These are phyloP conservation scores for Ascosphaera apis DNA, from an alignment of 2,329 filamentous ascomycete genomes.

Conservation along the genomic window DNA sequence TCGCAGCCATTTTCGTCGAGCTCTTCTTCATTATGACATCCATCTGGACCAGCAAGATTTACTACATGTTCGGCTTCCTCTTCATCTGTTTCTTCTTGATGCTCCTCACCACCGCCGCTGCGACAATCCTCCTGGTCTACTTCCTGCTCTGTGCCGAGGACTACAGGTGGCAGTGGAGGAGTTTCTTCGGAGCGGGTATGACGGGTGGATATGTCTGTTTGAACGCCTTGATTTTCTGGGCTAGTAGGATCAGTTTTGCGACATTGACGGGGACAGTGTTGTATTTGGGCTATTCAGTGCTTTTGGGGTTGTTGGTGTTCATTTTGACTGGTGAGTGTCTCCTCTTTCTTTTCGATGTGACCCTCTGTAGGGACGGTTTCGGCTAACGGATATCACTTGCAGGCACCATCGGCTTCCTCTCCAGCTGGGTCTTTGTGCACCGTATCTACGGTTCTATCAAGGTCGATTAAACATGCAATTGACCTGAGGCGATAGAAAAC, in stretches of 20 bases:
- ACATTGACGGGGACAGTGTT: constrained; percentile 70
- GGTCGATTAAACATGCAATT: constrained; percentile 73
- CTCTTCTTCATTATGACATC: constrained; percentile 99
- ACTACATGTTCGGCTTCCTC: constrained; percentile 99
- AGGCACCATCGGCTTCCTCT: constrained; percentile 91
- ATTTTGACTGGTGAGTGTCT: constrained; percentile 62
- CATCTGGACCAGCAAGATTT: constrained; percentile 96
- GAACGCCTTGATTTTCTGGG: constrained; percentile 77
- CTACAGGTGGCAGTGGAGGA: constrained; percentile 97
- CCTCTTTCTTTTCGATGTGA: neutral
- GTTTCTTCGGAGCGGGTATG: constrained; percentile 77
- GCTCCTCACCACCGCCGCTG: constrained; percentile 82
- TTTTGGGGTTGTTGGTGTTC: constrained; percentile 81
- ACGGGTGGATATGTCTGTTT: constrained; percentile 80
- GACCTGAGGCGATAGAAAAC: too few species aligned
- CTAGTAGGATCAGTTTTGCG: constrained; percentile 66
- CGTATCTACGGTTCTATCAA: constrained; percentile 97
- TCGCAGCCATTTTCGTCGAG: constrained; percentile 93
- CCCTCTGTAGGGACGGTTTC: constrained; percentile 6
- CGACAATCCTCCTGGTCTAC: constrained; percentile 85
- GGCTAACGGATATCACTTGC: constrained; percentile 2
- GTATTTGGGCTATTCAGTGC: constrained; percentile 76
- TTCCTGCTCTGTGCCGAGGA: constrained; percentile 91
- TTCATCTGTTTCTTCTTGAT: constrained; percentile 96
- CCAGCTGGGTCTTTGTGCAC: constrained; percentile 81